These are phyloP conservation scores for Aquanectria penicillioides DNA, from an alignment of 2,329 filamentous ascomycete species.

Conservation along the genomic window DNA sequence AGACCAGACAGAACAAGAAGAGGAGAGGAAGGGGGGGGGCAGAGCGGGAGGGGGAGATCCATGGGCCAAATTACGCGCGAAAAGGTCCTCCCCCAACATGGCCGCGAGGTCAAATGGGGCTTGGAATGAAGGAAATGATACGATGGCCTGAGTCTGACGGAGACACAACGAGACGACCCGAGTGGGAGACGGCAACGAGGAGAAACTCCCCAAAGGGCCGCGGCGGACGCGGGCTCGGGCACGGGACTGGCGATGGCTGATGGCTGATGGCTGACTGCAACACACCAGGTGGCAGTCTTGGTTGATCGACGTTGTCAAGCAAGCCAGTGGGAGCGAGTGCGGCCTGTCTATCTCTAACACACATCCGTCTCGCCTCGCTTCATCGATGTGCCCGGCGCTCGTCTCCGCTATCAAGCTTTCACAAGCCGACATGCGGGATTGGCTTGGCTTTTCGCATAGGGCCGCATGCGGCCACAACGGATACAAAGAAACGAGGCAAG, in stretches of 20 bases:
- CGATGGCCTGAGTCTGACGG: conserved; percentile 2
- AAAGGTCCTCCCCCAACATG: neutral
- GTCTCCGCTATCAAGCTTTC: no score
- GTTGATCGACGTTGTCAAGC: neutral
- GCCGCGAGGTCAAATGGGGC: conserved; percentile 1
- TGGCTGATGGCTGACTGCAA: conserved; percentile 1
- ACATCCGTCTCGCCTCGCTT: conserved; percentile 13
- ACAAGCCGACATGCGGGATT: no score
- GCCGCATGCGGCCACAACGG: neutral
- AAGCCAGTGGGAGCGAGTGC: no score
- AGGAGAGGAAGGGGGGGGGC: no score
- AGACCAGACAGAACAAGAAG: neutral
- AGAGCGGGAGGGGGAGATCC: conserved; percentile 1
- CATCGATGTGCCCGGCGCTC: neutral
- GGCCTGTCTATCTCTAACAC: conserved; percentile 28
- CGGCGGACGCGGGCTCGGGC: conserved; percentile 4
- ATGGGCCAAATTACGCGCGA: neutral
- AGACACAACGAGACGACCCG: neutral
- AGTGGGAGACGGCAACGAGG: neutral
- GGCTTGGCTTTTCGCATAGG: neutral
- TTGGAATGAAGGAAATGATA: conserved; percentile 12
- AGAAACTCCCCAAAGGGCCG: neutral
- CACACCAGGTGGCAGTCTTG: neutral
- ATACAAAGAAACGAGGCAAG: neutral
- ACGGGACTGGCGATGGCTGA: neutral